These are phyloP conservation scores for Apiospora pterosperma DNA, from an alignment of 2,329 filamentous ascomycete genomes.

Conservation along the genomic window DNA sequence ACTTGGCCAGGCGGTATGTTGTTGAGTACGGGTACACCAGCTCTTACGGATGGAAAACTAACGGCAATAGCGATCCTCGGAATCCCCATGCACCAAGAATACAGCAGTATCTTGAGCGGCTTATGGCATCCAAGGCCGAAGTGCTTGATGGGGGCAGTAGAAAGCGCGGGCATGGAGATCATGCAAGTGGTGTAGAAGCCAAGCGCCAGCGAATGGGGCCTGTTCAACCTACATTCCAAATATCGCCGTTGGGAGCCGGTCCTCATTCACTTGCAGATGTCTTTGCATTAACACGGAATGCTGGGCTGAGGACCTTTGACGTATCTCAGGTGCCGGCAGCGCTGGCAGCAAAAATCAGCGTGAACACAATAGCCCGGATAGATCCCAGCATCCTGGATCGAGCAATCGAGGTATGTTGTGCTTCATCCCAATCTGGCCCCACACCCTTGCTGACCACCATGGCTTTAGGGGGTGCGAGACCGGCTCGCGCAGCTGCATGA, in stretches of 20 bases:
- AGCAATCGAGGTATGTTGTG: conserved; percentile 63
- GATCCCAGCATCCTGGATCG: conserved; percentile 66
- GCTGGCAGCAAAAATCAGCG: conserved; percentile 76
- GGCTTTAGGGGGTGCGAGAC: conserved; percentile 45
- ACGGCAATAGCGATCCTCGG: conserved; percentile 64
- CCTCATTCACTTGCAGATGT: conserved; percentile 78
- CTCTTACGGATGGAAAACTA: not conserved
- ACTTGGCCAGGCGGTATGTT: conserved; percentile 72
- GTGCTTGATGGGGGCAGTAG: conserved; percentile 74
- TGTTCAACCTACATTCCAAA: conserved; percentile 40
- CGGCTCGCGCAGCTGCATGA: conserved; percentile 43
- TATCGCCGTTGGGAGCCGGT: conserved; percentile 71
- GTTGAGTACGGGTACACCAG: not conserved
- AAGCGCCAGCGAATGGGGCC: conserved; percentile 71
- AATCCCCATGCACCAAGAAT: conserved; percentile 74
- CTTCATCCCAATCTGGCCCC: not conserved
- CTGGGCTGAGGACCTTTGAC: conserved; percentile 74
- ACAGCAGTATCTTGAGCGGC: conserved; percentile 80
- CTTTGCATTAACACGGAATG: conserved; percentile 79
- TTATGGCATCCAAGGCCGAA: conserved; percentile 74
- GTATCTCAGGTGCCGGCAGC: conserved; percentile 72
- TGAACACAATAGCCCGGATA: conserved; percentile 71
- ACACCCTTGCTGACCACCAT: conserved; percentile 13
- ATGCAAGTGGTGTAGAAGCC: conserved; percentile 70
- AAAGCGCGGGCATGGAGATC: conserved; percentile 73